These are phyloP conservation scores for Aspergillus sp. DNA, from an alignment of 2,329 filamentous ascomycete genomes.

Conservation along the genomic window DNA sequence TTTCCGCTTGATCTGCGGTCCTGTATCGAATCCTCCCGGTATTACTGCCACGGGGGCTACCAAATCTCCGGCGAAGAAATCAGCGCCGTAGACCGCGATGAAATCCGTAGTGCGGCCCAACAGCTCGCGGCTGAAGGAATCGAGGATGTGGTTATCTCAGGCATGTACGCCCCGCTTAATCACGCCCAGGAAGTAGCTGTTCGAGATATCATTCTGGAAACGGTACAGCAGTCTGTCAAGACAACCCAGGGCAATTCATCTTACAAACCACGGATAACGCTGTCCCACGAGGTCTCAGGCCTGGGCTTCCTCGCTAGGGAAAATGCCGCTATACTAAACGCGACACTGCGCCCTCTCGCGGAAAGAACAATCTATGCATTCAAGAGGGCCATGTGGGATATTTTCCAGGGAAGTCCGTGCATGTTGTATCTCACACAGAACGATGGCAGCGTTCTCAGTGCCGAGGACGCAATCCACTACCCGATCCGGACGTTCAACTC, in stretches of 20 bases:
- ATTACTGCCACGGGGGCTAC: conserved; percentile 8
- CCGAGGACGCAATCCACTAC: conserved; percentile 46
- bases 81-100: conserved; percentile 1
- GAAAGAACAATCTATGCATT: conserved; percentile 49
- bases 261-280: conserved; percentile 1
- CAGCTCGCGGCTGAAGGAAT: not conserved
- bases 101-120: not conserved
- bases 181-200: not conserved
- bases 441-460: conserved; percentile 52
- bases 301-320: conserved; percentile 51
- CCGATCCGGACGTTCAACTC: conserved; percentile 55
- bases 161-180: conserved; percentile 12
- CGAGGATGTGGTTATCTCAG: conserved; percentile 3
- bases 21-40: not conserved
- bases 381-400: conserved; percentile 45
- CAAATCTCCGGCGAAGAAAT: conserved; percentile 12
- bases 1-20: not conserved
- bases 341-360: conserved; percentile 49
- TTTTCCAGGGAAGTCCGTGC: conserved; percentile 40
- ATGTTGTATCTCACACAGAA: conserved; percentile 53
- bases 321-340: conserved; percentile 54
- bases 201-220: not conserved
- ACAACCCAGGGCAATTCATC: not conserved
- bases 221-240: not conserved
- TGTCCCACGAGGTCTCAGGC: conserved; percentile 43